Conservation (phyloP, 2,329 filamentous ascomycete genomes). For the Ophiocordyceps camponoti-leonardi region DNA sequence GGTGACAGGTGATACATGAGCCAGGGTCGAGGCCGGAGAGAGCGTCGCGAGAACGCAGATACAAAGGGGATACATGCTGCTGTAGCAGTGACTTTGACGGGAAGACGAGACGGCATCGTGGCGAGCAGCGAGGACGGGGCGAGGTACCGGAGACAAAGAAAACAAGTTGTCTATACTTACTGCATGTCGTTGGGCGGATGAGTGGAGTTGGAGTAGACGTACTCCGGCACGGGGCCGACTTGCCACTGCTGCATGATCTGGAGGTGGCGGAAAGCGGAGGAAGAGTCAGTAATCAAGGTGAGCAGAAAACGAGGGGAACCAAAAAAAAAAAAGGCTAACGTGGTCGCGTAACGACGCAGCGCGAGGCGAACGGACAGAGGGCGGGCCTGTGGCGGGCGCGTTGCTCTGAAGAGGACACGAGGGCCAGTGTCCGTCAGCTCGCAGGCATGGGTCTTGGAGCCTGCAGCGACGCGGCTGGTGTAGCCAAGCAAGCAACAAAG, state of each 20-base stretch:
- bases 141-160: constrained; percentile 14
- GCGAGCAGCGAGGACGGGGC: constrained; percentile 1
- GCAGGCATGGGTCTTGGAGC: constrained; percentile 3
- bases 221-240: constrained; percentile 42
- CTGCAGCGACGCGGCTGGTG: constrained; percentile 8
- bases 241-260: constrained; percentile 46
- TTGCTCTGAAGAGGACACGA: constrained; percentile 3
- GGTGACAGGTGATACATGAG: constrained; percentile 9
- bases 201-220: constrained; percentile 36
- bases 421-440: constrained; percentile 2
- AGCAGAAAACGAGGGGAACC: background rate
- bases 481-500: constrained; percentile 4
- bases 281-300: constrained; percentile 9
- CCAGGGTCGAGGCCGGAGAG: background rate
- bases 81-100: constrained; percentile 1
- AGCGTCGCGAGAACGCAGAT: background rate
- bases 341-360: constrained; percentile 2
- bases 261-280: constrained; percentile 5
- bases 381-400: constrained; percentile 2
- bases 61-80: background rate
- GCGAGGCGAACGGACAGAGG: constrained; percentile 3
- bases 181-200: constrained; percentile 39
- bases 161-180: constrained; percentile 29
- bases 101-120: constrained; percentile 1
- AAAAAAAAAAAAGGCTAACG: constrained; percentile 1